Base-by-base conservation (phyloP, 176 grass and related monocot genomes). In the Ananas comosus region DNA sequence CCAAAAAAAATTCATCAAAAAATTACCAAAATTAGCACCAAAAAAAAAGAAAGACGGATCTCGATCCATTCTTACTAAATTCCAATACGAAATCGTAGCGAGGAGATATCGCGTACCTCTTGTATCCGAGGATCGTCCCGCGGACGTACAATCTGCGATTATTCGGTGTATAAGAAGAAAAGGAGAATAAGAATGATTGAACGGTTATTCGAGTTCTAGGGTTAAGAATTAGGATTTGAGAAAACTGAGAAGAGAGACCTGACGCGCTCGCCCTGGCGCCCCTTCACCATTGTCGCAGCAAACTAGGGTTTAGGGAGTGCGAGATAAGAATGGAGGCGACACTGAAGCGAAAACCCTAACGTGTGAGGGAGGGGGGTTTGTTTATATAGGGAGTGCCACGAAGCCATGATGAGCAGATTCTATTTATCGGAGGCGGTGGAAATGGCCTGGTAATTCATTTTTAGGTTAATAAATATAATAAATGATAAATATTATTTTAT, bases 91-190 rank as follows among this genome's bases (percentile, higher is more conserved):
- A 58, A 16, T 58, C 12, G 16, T n/a, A 33, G 3, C 5, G 29
- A 58, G 13, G 23, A 9, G n/a, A 49, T 73, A 10, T 50, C 51
- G 66, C 59, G 75, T 50, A 82, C 90, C 90, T 80, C 82, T 89
- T 88, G 78, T 81, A 88, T 6, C 90, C 83, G 1, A 90, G 81
- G 78, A 90, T 87, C 17, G 91, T 89, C 50, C 86, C 86, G 9
- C 86, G 83, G 48, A 87, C 81, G 74, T 78, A 82, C 63, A 86
- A 74, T 74, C 86, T 82, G 66, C 53, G 64, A 81, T 18, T 14
- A 18, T 17, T 59, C 56, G 56, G 56, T 17, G 19, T 59, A 68
- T 2, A 23, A 49, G 14, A 27, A 56, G 27, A 13, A 63, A 51
- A 57, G 21, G 50, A 49, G 10, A 14, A 53, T n/a, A 64, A 54